Percentiles rank a stretch among this genome's conserved stretches.
Conservation (phyloP, 176 grass and related monocot genomes). For the Alopecurus myosuroides region DNA sequence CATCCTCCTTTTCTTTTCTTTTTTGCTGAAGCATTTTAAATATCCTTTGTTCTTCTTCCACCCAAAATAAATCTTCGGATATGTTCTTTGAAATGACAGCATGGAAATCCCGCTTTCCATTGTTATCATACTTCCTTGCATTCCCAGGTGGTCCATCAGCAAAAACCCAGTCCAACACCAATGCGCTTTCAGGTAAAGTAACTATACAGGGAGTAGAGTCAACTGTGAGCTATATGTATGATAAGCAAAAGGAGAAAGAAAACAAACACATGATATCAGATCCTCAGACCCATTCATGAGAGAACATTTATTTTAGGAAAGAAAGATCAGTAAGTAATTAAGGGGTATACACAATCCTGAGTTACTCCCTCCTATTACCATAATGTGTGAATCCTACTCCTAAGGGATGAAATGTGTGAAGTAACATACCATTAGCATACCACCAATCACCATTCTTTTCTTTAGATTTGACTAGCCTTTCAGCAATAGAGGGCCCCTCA, state of each 20-base stretch:
- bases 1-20: constrained; percentile 62
- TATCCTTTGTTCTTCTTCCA: constrained; percentile 77
- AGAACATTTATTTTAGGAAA: not conserved
- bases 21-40: constrained; percentile 68
- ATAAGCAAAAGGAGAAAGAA: not conserved
- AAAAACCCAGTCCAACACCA: constrained; percentile 82
- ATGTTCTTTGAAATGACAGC: constrained; percentile 60
- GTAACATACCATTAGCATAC: constrained; percentile 57
- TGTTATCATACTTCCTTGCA: constrained; percentile 86
- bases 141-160: constrained; percentile 70
- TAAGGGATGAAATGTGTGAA: constrained; percentile 5
- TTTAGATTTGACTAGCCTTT: constrained; percentile 49
- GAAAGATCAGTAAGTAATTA: not conserved
- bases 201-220: constrained; percentile 40
- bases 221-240: constrained; percentile 7
- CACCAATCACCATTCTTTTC: constrained; percentile 88
- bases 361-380: too few species aligned
- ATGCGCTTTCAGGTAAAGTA: constrained; percentile 54
- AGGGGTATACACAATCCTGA: not conserved
- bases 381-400: not conserved
- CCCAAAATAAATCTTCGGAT: constrained; percentile 58
- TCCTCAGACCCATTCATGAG: not conserved
- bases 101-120: constrained; percentile 73
- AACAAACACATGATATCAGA: not conserved
- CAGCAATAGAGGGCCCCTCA: constrained; percentile 63